These are phyloP conservation scores for Camellia japonica DNA, from an alignment of 148 eudicot genomes.

Conservation along the genomic window DNA sequence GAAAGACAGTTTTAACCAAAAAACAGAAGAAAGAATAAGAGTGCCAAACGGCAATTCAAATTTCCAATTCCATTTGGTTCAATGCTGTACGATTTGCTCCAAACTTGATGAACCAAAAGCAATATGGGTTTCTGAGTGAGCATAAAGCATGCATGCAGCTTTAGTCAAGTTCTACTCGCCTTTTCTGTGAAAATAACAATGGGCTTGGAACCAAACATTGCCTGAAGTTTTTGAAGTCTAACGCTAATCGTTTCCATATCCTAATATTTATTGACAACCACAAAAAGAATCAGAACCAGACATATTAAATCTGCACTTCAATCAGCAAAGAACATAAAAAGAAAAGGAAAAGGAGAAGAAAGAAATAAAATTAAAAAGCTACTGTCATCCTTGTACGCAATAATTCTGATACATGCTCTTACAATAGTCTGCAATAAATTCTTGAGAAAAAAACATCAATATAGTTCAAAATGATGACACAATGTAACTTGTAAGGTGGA, in stretches of 20 bases:
- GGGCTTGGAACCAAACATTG: slow-evolving; percentile 49
- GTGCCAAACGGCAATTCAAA: not conserved
- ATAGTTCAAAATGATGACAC: too few relatives aligned
- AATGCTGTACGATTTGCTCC: not conserved
- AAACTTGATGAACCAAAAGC: not conserved
- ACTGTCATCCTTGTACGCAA: too few relatives aligned
- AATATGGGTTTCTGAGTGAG: not conserved
- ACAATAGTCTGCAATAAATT: too few relatives aligned
- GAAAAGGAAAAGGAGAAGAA: not conserved
- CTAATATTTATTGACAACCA: slow-evolving; percentile 34
- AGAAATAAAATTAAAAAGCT: too few relatives aligned
- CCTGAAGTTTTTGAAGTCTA: slow-evolving; percentile 51
- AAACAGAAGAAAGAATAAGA: not conserved
- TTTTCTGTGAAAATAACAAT: slow-evolving; percentile 76
- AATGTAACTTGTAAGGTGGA: too few relatives aligned
- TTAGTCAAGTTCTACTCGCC: slow-evolving; percentile 39
- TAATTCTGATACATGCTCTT: too few relatives aligned
- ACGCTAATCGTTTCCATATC: slow-evolving; percentile 48
- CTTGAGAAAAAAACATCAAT: too few relatives aligned
- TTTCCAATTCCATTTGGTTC: not conserved
- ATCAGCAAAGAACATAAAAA: slow-evolving; percentile 6
- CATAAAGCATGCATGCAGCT: not conserved
- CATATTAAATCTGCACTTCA: slow-evolving; percentile 4
- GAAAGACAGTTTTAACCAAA: not conserved
- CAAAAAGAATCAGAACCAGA: slow-evolving; percentile 12